phyloP scores from a whole-genome alignment of 2,329 filamentous ascomycete species.

The Amauroascus verrucosus region DNA sequence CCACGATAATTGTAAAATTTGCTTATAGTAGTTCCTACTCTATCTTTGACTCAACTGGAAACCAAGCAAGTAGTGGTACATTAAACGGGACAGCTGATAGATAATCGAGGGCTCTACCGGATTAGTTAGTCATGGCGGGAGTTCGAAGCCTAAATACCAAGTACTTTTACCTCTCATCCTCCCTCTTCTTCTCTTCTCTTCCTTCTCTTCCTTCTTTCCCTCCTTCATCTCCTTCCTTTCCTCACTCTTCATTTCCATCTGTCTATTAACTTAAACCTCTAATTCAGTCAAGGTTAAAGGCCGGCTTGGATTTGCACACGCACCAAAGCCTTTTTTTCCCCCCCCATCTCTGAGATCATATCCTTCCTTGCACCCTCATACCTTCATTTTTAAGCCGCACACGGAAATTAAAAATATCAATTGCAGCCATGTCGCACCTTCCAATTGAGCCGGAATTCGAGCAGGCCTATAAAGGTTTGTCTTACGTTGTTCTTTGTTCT shows the following conservation, averaged over 20 bases:
- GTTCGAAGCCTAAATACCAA: not conserved
- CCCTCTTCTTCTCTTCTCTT: conserved; percentile 16
- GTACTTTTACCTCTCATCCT: not conserved
- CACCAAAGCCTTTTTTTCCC: conserved; percentile 8
- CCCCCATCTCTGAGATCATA: conserved; percentile 5
- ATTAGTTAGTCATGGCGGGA: not conserved
- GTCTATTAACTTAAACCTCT: not conserved
- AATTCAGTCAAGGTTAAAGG: not conserved
- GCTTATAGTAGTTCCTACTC: no score
- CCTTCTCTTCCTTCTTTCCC: conserved; percentile 14
- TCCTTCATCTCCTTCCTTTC: conserved; percentile 4
- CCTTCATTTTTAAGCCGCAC: not conserved
- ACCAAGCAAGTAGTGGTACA: not conserved
- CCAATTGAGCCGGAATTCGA: conserved; percentile 91
- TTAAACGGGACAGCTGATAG: not conserved
- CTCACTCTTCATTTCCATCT: conserved; percentile 12
- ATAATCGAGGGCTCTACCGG: not conserved
- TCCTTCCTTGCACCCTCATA: not conserved
- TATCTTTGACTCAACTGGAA: not conserved
- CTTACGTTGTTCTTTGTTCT: conserved; percentile 5
- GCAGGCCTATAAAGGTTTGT: conserved; percentile 89
- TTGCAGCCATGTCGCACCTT: conserved; percentile 62
- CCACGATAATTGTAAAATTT: conserved; percentile 3
- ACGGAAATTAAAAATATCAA: not conserved
- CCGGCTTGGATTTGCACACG: not conserved